These are phyloP conservation scores for Picea abies DNA, from an alignment of 83 land plant species.

Conservation along the genomic window DNA sequence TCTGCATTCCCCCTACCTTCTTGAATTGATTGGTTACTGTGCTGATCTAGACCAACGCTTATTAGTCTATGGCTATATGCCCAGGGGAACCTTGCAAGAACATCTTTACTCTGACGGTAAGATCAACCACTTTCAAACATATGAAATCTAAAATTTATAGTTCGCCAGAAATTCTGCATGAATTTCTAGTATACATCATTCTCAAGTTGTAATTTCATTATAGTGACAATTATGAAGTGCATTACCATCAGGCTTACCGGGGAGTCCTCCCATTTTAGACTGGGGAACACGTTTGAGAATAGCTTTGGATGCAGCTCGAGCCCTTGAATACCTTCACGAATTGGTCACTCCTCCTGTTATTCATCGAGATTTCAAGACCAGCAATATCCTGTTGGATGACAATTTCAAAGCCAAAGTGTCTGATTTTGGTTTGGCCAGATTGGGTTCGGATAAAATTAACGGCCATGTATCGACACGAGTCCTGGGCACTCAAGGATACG, in stretches of 20 bases:
- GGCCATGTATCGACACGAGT: slow-evolving; percentile 70
- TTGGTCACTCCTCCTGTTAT: slow-evolving; percentile 56
- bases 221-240: too few species aligned
- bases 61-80: slow-evolving; percentile 71
- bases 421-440: slow-evolving; percentile 80
- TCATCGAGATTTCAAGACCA: slow-evolving; percentile 79
- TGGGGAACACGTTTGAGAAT: slow-evolving; percentile 74
- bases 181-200: too few species aligned
- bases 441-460: slow-evolving; percentile 72
- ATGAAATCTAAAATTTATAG: too few species aligned
- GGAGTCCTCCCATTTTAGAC: slow-evolving; percentile 36
- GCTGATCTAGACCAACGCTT: slow-evolving; percentile 77
- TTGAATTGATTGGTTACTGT: slow-evolving; percentile 80
- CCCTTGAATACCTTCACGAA: slow-evolving; percentile 78
- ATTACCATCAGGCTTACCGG: slow-evolving; percentile 5
- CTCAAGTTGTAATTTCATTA: too few species aligned
- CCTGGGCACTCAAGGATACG: slow-evolving; percentile 74
- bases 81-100: slow-evolving; percentile 67
- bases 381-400: slow-evolving; percentile 69
- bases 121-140: too few species aligned
- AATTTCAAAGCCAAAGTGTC: slow-evolving; percentile 78
- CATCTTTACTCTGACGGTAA: slow-evolving; percentile 50
- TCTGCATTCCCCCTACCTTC: slow-evolving; percentile 51
- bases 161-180: too few species aligned
- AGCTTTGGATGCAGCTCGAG: slow-evolving; percentile 79